These are phyloP conservation scores for Mucor lusitanicus DNA, from an alignment of 371 early-diverging fungal genomes.

Conservation along the genomic window DNA sequence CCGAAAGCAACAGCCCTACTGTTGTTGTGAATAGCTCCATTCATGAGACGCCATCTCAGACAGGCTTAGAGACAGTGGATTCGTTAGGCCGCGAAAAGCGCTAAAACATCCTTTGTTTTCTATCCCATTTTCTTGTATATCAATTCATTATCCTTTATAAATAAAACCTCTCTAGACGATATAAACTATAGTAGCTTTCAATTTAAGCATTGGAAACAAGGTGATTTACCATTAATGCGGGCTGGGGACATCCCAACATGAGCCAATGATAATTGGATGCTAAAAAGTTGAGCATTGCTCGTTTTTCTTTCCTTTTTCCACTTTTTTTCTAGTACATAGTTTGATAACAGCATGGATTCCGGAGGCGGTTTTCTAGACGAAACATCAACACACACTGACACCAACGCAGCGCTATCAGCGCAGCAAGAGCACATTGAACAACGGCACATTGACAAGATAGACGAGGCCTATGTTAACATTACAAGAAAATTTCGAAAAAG, in stretches of 20 bases:
- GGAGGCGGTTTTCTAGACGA: background rate
- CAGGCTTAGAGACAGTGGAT: background rate
- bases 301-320: background rate
- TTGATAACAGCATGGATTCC: background rate
- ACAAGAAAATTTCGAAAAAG: slow-evolving; percentile 38
- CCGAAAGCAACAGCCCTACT: slow-evolving; percentile 5
- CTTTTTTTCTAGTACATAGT: background rate
- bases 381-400: background rate
- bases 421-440: slow-evolving; percentile 4
- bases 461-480: slow-evolving; percentile 21
- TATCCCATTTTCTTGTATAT: background rate
- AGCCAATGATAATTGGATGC: background rate
- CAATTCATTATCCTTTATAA: background rate
- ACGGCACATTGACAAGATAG: slow-evolving; percentile 11
- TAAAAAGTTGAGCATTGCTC: background rate
- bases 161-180: background rate
- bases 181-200: no score
- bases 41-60: slow-evolving; percentile 7
- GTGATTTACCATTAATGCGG: no score
- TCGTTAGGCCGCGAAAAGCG: slow-evolving; percentile 1
- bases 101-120: background rate
- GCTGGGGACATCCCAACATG: background rate
- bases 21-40: slow-evolving; percentile 6
- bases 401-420: background rate
- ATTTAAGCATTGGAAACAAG: no score